Evolutionary conservation across 805 yeast species (phyloP).

Genomic region (Lipomyces anomalus): DNA sequence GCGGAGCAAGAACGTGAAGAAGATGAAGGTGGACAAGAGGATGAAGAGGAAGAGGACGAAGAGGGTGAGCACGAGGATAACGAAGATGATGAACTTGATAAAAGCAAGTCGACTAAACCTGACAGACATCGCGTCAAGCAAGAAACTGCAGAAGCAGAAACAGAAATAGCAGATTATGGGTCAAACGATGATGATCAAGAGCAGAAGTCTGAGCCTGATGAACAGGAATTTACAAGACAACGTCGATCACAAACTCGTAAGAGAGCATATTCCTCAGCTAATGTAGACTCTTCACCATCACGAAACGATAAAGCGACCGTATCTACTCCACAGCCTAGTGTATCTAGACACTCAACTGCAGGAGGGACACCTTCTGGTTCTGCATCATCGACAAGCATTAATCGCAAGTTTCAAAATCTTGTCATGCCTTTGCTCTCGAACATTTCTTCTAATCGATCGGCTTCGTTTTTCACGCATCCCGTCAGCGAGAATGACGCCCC

Average conservation of each 20-base stretch:
- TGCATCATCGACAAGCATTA: slow-evolving; percentile 31
- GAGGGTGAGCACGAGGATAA: slow-evolving; percentile 9
- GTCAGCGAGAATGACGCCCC: slow-evolving; percentile 66
- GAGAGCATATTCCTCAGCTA: not conserved
- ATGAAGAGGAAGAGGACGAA: slow-evolving; percentile 5
- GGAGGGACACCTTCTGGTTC: slow-evolving; percentile 17
- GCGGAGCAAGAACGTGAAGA: not conserved
- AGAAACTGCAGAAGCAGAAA: too few relatives aligned
- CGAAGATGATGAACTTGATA: slow-evolving; percentile 6
- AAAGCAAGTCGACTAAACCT: slow-evolving; percentile 1
- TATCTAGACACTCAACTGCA: slow-evolving; percentile 9
- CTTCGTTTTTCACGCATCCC: slow-evolving; percentile 67
- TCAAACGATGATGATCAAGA: too few relatives aligned
- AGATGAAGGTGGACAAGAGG: slow-evolving; percentile 3
- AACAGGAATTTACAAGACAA: slow-evolving; percentile 2
- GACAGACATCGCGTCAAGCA: too few relatives aligned
- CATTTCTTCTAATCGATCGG: slow-evolving; percentile 63
- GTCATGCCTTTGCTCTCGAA: slow-evolving; percentile 59
- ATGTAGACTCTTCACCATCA: not conserved
- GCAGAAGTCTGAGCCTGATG: slow-evolving; percentile 4
- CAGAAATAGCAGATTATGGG: too few relatives aligned
- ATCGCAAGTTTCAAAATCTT: slow-evolving; percentile 51
- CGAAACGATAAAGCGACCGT: not conserved
- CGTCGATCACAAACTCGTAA: not conserved
- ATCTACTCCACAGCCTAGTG: not conserved